Evolutionary conservation across 1,139 yeast genomes (phyloP).

Genomic region (Yarrowia galli): DNA sequence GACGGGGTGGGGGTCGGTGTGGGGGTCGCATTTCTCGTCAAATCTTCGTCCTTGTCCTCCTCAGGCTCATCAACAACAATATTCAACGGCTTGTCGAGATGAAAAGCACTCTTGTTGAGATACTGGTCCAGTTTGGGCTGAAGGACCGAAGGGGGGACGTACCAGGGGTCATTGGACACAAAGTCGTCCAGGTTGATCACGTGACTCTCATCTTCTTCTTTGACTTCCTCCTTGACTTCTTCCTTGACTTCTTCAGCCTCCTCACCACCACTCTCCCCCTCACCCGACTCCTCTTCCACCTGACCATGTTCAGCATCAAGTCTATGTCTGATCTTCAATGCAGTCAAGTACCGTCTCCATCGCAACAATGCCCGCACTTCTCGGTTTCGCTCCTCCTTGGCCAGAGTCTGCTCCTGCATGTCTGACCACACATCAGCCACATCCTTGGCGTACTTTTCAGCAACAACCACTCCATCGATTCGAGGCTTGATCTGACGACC

Average conservation of each 20-base stretch:
- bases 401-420: conserved; percentile 62
- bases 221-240: conserved; percentile 6
- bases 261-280: background rate
- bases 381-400: conserved; percentile 56
- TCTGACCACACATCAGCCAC: conserved; percentile 63
- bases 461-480: conserved; percentile 80
- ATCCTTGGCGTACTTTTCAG: conserved; percentile 70
- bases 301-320: conserved; percentile 71
- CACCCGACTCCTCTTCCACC: conserved; percentile 46
- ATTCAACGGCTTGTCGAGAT: background rate
- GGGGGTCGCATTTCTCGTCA: background rate
- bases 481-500: conserved; percentile 64
- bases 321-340: conserved; percentile 73
- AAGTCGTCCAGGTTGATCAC: background rate
- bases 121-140: conserved; percentile 26
- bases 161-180: conserved; percentile 12
- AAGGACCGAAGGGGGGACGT: background rate
- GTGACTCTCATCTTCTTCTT: background rate
- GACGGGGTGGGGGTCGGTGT: background rate
- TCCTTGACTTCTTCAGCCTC: background rate
- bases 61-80: background rate
- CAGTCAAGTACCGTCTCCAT: conserved; percentile 78
- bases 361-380: conserved; percentile 64
- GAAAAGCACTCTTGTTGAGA: conserved; percentile 17
- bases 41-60: background rate